Evolutionary conservation across 192 early-diverging fungal species (phyloP), one percentile per base, ranked within the genome.

Genomic region (Pilaira anomala): DNA sequence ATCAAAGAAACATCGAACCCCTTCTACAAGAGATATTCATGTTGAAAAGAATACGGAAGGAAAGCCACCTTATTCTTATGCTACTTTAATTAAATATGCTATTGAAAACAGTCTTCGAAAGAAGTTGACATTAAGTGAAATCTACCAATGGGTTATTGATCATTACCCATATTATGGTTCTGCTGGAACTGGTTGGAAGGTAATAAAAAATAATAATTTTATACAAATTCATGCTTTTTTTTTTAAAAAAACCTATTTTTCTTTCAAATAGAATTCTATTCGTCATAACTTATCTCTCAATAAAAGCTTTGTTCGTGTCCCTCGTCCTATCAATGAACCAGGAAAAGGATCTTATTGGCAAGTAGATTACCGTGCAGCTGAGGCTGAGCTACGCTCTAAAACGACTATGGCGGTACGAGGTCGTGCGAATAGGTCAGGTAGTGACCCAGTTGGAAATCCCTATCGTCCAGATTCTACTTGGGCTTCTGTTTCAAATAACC

Each of bases 311-410:
- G 77, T 90, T 24, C 83, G 86, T 48, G 85, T 92, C 3, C 79
- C 88, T 19, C 79, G 91, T 24, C 85, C 88, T 12, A 85, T 87
- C 67, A 90, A 89, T 68, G 90, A 92, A 66, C 90, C 90, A 19
- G 90, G 90, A 24, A 92, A 92, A 74, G 90, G 90, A n/a, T 85
- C 88, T 25, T 92, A 89, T 60, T 92, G 90, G 90, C 87, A 85
- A 1, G 83, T 92, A 11, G 88, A 92, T 62, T 71, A 74, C 26
- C 70, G 71, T 54, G 75, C 75, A 22, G 74, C 65, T 16, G 65
- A 71, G 51, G 62, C 60, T 41, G 69, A 69, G 45, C 44, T 60
- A 44, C 41, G 71, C 33, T 63, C 62, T 28, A 63, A 63, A 26
- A 40, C 46, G 6, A 28, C 49, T 11, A 30, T 63, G 62, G 48